Conservation (phyloP, 768 basidiomycete species). For the Dioszegia hungarica region DNA sequence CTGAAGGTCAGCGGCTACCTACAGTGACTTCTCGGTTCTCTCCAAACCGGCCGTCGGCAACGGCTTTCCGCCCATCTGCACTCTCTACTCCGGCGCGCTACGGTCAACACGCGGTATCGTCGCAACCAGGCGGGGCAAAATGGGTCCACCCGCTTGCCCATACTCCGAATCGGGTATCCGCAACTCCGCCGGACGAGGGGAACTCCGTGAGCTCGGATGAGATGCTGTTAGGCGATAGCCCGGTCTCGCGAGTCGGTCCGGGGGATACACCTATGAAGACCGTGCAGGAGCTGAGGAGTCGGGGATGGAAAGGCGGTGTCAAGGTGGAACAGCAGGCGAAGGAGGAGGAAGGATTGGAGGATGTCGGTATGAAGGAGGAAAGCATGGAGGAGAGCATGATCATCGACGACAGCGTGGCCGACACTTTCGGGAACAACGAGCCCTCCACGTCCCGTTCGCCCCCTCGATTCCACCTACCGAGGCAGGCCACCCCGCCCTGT, state of each 20-base stretch:
- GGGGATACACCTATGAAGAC: background rate
- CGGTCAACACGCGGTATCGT: background rate
- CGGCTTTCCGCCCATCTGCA: no score
- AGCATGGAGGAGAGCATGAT: background rate
- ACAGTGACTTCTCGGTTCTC: no score
- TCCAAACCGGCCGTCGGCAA: no score
- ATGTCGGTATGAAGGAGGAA: background rate
- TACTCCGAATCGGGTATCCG: background rate
- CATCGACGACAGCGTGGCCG: background rate
- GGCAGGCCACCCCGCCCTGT: background rate
- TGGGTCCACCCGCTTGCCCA: constrained; percentile 5
- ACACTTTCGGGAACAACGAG: no score
- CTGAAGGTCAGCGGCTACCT: background rate
- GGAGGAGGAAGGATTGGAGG: background rate
- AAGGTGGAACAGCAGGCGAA: background rate
- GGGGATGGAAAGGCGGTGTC: background rate
- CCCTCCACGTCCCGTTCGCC: no score
- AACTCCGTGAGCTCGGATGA: constrained; percentile 5
- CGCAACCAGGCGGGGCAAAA: background rate
- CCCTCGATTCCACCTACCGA: background rate
- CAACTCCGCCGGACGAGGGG: background rate
- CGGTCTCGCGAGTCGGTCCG: background rate
- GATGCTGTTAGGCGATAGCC: constrained; percentile 4
- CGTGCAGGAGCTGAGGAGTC: background rate
- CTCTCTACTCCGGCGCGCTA: background rate